These are phyloP conservation scores for Fusarium metavorans DNA, from an alignment of 2,329 filamentous ascomycete genomes.

Conservation along the genomic window DNA sequence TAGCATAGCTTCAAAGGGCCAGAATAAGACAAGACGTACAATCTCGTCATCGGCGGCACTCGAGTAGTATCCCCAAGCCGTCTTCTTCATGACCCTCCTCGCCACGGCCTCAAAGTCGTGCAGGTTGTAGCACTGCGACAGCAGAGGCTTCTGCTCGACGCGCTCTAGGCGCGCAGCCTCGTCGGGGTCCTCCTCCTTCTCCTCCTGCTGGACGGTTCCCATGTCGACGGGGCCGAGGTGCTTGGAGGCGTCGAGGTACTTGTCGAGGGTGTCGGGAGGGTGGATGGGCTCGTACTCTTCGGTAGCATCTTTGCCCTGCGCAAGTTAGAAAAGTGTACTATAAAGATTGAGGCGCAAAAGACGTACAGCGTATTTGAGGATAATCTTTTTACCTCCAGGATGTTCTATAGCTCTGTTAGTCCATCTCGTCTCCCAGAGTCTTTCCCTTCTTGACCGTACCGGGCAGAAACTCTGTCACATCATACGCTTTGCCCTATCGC, in stretches of 20 bases:
- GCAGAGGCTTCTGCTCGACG: constrained; percentile 78
- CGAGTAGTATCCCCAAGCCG: constrained; percentile 97
- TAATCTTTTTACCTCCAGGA: constrained; percentile 90
- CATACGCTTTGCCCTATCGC: constrained; percentile 79
- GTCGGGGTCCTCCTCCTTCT: constrained; percentile 74
- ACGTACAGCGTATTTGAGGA: constrained; percentile 87
- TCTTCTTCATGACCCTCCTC: constrained; percentile 91
- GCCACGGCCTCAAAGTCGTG: constrained; percentile 97
- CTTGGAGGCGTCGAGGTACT: constrained; percentile 86
- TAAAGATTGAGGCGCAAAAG: background rate
- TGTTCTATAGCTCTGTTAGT: constrained; percentile 69
- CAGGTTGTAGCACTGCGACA: constrained; percentile 92
- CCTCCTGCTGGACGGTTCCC: constrained; percentile 78
- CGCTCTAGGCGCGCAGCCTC: constrained; percentile 77
- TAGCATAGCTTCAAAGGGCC: background rate
- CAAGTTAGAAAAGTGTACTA: constrained; percentile 14
- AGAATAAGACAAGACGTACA: constrained; percentile 41
- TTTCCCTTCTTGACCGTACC: constrained; percentile 57
- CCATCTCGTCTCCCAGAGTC: background rate
- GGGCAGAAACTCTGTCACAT: constrained; percentile 90
- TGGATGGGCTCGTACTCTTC: constrained; percentile 91
- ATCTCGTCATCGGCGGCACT: constrained; percentile 76
- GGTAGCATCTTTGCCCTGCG: constrained; percentile 86
- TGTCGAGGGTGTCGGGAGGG: constrained; percentile 87
- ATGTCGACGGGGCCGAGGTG: constrained; percentile 93